Evolutionary conservation across 768 basidiomycete genomes (phyloP), one percentile per base, ranked within the genome.

Genomic region (Boletus rubescentipes): DNA sequence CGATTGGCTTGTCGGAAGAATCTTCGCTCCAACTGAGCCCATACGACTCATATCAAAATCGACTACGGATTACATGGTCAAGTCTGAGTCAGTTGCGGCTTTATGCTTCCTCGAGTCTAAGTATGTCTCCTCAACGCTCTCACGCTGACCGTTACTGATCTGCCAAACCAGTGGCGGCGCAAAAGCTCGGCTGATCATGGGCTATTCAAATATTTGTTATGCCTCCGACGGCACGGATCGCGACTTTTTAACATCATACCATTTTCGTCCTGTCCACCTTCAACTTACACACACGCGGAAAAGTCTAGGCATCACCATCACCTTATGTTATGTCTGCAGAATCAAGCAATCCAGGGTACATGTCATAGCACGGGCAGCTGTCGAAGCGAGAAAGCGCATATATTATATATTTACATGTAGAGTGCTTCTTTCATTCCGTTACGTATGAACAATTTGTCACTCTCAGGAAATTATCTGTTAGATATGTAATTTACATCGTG

Each of bases 1-100:
- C 86, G 49, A 78, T 89, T 14, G 86, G 85, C 23, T 69, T 88
- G 46, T 82, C 84, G 49, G 81, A 84, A 58, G 79, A 81, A 57
- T 76, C 75, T 40, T 70, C 73, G 26, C 67, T 77, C 34, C 78
- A 79, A 48, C 72, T 79, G 60, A 78, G 75, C 55, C 71, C 74
- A 21, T 80, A 75, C 55, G 84, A 86, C 57, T 74, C 76, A 47
- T 84, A 87, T 67, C 79, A 84, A 54, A 78, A 73, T 59, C 77
- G 82, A 61, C 75, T 82, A 65, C 77, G 80, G 53, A 65, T 79
- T 36, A 85, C 83, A 14, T 86, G 84, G 83, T 73, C 79, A 48
- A 80, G 79, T 52, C 75, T 85, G 56, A 70, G 79, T 37, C 83
- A 84, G 59, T 71, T 87, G 53, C 80, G 85, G 62, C 69, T 80